phyloP scores from a whole-genome alignment of 352 stramenopile species.

The Phytophthora sojae region DNA sequence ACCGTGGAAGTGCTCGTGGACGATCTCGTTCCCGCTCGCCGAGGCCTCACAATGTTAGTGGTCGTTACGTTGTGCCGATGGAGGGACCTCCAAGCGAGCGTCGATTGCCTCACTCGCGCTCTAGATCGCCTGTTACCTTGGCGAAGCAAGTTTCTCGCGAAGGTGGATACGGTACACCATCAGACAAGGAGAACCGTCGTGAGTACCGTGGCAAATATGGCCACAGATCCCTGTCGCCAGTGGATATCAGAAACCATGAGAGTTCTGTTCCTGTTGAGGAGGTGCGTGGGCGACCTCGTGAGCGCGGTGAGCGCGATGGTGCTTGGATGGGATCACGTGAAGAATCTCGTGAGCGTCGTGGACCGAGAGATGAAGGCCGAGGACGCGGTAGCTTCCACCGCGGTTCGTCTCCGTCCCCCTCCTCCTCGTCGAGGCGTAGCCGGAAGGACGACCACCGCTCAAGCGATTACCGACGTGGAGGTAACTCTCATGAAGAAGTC shows the following conservation, averaged over 20 bases:
- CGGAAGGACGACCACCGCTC: slow-evolving; percentile 32
- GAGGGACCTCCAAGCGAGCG: slow-evolving; percentile 24
- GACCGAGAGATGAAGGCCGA: slow-evolving; percentile 24
- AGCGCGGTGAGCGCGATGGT: slow-evolving; percentile 41
- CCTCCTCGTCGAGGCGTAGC: slow-evolving; percentile 33
- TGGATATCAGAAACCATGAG: slow-evolving; percentile 32
- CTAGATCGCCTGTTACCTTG: slow-evolving; percentile 37
- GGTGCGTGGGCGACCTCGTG: slow-evolving; percentile 40
- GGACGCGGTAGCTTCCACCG: slow-evolving; percentile 20
- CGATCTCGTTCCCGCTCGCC: slow-evolving; percentile 46
- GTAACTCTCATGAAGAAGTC: slow-evolving; percentile 14
- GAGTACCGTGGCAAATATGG: slow-evolving; percentile 33
- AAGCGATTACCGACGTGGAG: slow-evolving; percentile 34
- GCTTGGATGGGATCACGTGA: slow-evolving; percentile 31
- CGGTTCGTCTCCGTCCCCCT: slow-evolving; percentile 22
- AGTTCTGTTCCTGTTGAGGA: slow-evolving; percentile 30
- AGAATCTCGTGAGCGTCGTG: slow-evolving; percentile 27
- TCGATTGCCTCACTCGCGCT: slow-evolving; percentile 33
- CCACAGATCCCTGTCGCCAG: slow-evolving; percentile 23
- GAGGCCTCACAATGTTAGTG: slow-evolving; percentile 14
- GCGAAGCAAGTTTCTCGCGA: slow-evolving; percentile 27
- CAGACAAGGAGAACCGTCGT: slow-evolving; percentile 42
- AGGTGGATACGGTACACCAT: slow-evolving; percentile 25
- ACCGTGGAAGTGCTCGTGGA: slow-evolving; percentile 31
- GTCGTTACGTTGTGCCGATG: slow-evolving; percentile 20